Percentiles rank a stretch among this genome's conserved stretches.
Conservation (phyloP, 495 filamentous ascomycete genomes). For the Chaetomium tenue region DNA sequence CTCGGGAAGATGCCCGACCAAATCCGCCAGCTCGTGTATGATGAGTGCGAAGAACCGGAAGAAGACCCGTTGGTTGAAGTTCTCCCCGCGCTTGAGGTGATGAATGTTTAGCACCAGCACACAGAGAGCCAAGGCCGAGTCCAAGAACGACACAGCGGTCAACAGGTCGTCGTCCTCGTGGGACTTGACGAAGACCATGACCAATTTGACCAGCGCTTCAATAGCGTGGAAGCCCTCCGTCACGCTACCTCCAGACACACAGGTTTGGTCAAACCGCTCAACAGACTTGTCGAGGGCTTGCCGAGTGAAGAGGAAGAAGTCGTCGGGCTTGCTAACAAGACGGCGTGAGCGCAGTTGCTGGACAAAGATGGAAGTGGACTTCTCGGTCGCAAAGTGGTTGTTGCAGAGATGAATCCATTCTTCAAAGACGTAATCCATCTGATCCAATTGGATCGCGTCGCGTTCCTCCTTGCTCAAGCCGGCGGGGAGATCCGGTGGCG, state of each 20-base stretch:
- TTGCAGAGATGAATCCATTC: constrained; percentile 88
- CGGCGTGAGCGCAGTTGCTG: constrained; percentile 74
- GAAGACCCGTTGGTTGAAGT: constrained; percentile 85
- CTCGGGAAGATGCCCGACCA: constrained; percentile 40
- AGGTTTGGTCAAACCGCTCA: constrained; percentile 65
- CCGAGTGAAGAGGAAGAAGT: constrained; percentile 74
- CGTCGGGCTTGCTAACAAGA: constrained; percentile 67
- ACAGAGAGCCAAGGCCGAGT: constrained; percentile 69
- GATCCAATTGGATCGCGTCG: constrained; percentile 57
- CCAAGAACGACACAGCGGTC: constrained; percentile 64
- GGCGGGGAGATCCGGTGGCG: constrained; percentile 49
- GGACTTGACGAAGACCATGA: constrained; percentile 69
- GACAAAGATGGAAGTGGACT: constrained; percentile 72
- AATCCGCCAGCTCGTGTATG: constrained; percentile 57
- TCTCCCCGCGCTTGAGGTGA: constrained; percentile 74
- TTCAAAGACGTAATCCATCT: constrained; percentile 89
- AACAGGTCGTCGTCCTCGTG: constrained; percentile 52
- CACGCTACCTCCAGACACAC: constrained; percentile 58
- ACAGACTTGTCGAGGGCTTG: constrained; percentile 78
- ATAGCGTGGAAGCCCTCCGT: constrained; percentile 71
- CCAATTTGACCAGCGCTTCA: constrained; percentile 85
- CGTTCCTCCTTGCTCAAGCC: constrained; percentile 27
- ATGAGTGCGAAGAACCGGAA: constrained; percentile 86
- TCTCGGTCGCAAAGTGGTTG: constrained; percentile 67
- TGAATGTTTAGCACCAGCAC: constrained; percentile 82